Evolutionary conservation across 2,329 filamentous ascomycete genomes (phyloP), one percentile per base, ranked within the genome.

Genomic region (Akanthomyces dipterigenus): DNA sequence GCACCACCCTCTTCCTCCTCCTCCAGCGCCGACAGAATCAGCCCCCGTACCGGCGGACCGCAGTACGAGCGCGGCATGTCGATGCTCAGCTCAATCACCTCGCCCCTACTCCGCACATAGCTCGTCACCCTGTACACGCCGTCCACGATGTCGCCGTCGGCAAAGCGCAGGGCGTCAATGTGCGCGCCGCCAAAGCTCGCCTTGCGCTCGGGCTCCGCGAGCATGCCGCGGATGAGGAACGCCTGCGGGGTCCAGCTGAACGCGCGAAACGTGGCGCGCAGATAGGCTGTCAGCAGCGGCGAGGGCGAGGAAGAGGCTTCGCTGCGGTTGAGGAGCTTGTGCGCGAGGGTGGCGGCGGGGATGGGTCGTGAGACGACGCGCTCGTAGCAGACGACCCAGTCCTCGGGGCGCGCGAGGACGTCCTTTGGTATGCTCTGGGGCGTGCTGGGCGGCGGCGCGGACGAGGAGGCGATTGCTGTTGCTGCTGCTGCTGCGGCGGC

Each of bases 191-290:
- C 66, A 54, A 74, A 73, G 12, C 67, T 71, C 20, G 54, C 61
- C 14, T 56, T 63, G 31, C 62, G 63, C 2, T 62, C 59, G 8
- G 58, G 54, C 20, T 70, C 66, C 3, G 63, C 55, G 18, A 71
- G 57, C 18, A 70, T 55, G 14, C 63, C 46, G 36, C 69, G 65
- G 40, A 75, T 69, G 1, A 70, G 22, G 4, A 70, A 63, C 5
- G 71, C 71, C 62, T 72, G 70, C 1, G 73, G 73, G 3, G 71
- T 72, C 66, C 67, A 68, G 55, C 65, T 65, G 51, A 75, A 75
- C 1, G 72, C 70, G 18, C 63, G 58, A 62, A 73, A 71, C 2
- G 70, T 67, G 12, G 65, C 68, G 12, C 67, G 69, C 5, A 69
- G 53, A 61, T 73, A 75, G 1, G 51, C 59, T 14, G 62, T 68